Base-by-base conservation (phyloP, 78 protist species). In the Pelomyxa schiedti region DNA sequence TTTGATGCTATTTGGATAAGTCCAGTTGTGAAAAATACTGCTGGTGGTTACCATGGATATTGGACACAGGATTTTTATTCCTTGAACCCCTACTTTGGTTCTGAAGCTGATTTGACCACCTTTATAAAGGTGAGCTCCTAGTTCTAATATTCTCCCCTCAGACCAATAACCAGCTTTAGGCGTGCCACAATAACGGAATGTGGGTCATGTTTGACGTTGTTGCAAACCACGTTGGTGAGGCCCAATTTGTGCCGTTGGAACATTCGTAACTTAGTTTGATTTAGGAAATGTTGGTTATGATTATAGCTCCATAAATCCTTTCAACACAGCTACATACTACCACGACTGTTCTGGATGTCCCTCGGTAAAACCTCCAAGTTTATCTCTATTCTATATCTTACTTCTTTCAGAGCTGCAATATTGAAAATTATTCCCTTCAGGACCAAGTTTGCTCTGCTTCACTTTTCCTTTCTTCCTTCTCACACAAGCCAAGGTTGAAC, bases 191-290 rank as follows among this genome's bases (percentile, higher is more conserved):
- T 8, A 8, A 9, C 65, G 70, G 70, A 9, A 29, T 66, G 37
- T 9, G 8, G 30, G 81, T 90, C 1, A 91, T 91, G 95, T 39
- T 83, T 4, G 95, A 91, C 75, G 77, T 86, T 2, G 90, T 88
- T 3, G 77, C 68, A 39, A 91, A 91, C 52, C 95, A 91, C 79
- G 75, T 83, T 16, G 87, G 32, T 4, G 8, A 8, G 8, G 16
- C 74, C 58, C 1, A 26, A 1, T 8, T 36, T 6, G 72, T 7
- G 38, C 82, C 78, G 43, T 80, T 29, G 64, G 8, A 52, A 1
- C 39, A 0, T n/a, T 26, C 29, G 65, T 63, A 85, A 42, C 7
- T 66, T 66, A 38, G 7, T 7, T 26, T 7, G 35, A 8, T 28
- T 66, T 32, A 42, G n/a, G 86, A 9, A 37, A 42, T 22, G 42